Percentiles rank a stretch among this genome's conserved stretches.
Evolutionary conservation across 768 basidiomycete species (phyloP).

Genomic region (Calocybe gangraenosa): DNA sequence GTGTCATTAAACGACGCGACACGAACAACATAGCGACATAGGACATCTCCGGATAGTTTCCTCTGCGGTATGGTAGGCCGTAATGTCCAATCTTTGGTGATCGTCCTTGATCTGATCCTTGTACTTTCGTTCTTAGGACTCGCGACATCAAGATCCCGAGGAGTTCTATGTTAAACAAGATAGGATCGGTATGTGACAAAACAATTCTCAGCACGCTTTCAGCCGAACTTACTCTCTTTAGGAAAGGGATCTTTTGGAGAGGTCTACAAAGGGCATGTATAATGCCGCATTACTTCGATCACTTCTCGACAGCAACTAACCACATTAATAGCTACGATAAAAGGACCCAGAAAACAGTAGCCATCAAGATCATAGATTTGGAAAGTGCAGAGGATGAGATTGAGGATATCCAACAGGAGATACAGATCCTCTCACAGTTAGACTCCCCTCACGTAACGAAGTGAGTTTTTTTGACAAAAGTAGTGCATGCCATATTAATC

Average conservation of each 20-base stretch:
- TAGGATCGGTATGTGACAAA: conserved; percentile 75
- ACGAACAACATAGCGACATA: conserved; percentile 16
- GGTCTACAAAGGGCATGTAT: conserved; percentile 91
- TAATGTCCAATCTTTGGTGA: conserved; percentile 3
- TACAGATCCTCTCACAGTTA: conserved; percentile 94
- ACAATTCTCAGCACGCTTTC: not conserved
- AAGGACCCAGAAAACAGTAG: conserved; percentile 92
- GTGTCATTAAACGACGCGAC: conserved; percentile 30
- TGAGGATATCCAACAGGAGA: conserved; percentile 99
- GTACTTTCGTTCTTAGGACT: conserved; percentile 7
- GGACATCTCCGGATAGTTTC: conserved; percentile 3
- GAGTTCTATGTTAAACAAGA: conserved; percentile 97
- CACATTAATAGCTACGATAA: conserved; percentile 74
- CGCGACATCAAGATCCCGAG: conserved; percentile 75
- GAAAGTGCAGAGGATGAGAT: conserved; percentile 99
- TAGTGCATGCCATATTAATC: not conserved
- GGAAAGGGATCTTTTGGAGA: conserved; percentile 99
- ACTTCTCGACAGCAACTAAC: conserved; percentile 13
- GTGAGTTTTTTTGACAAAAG: conserved; percentile 43
- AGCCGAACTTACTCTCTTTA: conserved; percentile 26
- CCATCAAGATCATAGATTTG: conserved; percentile 99
- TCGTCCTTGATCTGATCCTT: conserved; percentile 25
- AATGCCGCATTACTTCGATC: conserved; percentile 4
- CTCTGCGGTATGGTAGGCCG: conserved; percentile 25
- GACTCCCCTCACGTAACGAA: conserved; percentile 97